Conservation (phyloP, 805 yeast species). For the Starmerella ratchasimensis region DNA sequence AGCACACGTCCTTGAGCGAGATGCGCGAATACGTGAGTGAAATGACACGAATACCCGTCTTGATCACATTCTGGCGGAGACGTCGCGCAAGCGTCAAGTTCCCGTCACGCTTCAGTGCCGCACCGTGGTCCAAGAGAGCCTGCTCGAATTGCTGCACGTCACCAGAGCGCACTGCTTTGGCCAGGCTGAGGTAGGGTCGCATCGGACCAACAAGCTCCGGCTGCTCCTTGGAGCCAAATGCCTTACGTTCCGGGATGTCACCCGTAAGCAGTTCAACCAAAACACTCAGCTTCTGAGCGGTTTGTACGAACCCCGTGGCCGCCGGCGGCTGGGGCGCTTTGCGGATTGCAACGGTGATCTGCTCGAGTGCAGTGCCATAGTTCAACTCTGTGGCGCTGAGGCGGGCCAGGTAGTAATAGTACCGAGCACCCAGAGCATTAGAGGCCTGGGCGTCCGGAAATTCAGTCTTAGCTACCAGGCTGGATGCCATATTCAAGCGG, state of each 20-base stretch:
- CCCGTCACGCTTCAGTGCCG: constrained; percentile 55
- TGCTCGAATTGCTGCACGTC: constrained; percentile 70
- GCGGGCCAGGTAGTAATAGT: constrained; percentile 79
- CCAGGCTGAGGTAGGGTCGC: constrained; percentile 70
- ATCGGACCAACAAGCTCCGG: constrained; percentile 44
- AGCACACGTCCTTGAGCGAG: constrained; percentile 83
- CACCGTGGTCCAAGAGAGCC: constrained; percentile 50
- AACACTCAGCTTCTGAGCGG: constrained; percentile 76
- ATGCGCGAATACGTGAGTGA: constrained; percentile 82
- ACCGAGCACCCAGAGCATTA: constrained; percentile 81
- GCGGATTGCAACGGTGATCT: constrained; percentile 85
- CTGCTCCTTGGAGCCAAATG: constrained; percentile 43
- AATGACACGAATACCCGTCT: constrained; percentile 90
- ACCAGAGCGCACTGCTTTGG: constrained; percentile 85
- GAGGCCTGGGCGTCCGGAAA: constrained; percentile 69
- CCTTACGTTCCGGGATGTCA: constrained; percentile 81
- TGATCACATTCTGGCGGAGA: constrained; percentile 90
- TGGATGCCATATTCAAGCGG: constrained; percentile 76
- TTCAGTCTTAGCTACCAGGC: constrained; percentile 74
- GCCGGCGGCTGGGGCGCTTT: constrained; percentile 85
- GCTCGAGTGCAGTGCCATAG: constrained; percentile 80
- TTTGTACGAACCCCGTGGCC: constrained; percentile 77
- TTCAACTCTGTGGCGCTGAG: constrained; percentile 85
- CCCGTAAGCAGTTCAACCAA: constrained; percentile 89
- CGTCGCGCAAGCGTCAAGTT: constrained; percentile 75